A percentile compares a stretch with the other conserved stretches of the same genome.
Conservation (phyloP, 495 filamentous ascomycete genomes). For the Neurospora cerealis region DNA sequence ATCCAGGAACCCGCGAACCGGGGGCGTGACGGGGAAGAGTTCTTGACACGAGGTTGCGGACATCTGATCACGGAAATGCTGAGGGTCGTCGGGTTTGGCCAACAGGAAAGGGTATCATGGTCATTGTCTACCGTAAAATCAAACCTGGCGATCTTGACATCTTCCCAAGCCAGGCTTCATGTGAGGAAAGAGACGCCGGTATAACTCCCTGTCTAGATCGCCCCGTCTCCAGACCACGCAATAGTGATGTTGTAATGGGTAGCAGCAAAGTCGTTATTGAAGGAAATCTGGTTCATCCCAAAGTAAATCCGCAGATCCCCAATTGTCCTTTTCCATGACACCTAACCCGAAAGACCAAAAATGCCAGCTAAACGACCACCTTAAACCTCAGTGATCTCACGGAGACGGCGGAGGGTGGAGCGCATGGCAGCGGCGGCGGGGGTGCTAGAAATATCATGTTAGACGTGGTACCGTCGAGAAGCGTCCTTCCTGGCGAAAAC, state of each 20-base stretch:
- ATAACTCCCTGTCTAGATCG: not conserved
- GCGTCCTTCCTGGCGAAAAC: slow-evolving; percentile 26
- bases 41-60: not conserved
- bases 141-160: not conserved
- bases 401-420: slow-evolving; percentile 93
- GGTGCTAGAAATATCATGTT: slow-evolving; percentile 48
- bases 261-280: slow-evolving; percentile 20
- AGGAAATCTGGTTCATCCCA: slow-evolving; percentile 27
- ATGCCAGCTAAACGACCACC: slow-evolving; percentile 13
- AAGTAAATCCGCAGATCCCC: slow-evolving; percentile 24
- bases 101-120: not conserved
- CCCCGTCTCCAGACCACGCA: slow-evolving; percentile 7
- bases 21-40: not conserved
- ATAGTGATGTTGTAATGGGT: slow-evolving; percentile 11
- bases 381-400: slow-evolving; percentile 97
- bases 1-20: not conserved
- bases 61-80: not conserved
- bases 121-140: not conserved
- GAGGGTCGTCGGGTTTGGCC: not conserved
- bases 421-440: slow-evolving; percentile 92
- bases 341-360: slow-evolving; percentile 25
- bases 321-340: slow-evolving; percentile 30
- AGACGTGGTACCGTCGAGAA: slow-evolving; percentile 3
- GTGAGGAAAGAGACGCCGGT: not conserved
- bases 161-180: not conserved